These are phyloP conservation scores for Telopea speciosissima DNA, from an alignment of 177 flowering plant species.

Conservation along the genomic window DNA sequence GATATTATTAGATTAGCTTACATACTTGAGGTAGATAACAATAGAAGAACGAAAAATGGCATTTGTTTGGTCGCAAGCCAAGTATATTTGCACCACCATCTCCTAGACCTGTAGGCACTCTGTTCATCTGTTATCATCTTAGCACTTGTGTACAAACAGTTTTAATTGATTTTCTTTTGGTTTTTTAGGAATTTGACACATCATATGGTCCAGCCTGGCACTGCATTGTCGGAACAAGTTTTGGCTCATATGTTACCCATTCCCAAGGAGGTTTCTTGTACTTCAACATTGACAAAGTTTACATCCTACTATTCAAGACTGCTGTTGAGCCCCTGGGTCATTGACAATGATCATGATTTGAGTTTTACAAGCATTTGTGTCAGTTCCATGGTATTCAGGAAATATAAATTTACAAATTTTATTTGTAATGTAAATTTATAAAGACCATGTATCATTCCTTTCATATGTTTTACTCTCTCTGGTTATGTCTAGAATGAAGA, in stretches of 20 bases:
- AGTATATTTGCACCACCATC: no score
- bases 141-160: not conserved
- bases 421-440: slow-evolving; percentile 7
- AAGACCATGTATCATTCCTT: not conserved
- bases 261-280: slow-evolving; percentile 85
- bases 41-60: no score
- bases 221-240: slow-evolving; percentile 92
- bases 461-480: not conserved
- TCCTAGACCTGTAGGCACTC: no score
- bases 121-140: no score
- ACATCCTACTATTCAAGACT: slow-evolving; percentile 92
- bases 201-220: slow-evolving; percentile 94
- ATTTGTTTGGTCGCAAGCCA: no score
- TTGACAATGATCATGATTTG: slow-evolving; percentile 13
- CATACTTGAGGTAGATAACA: no score
- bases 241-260: slow-evolving; percentile 96
- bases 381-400: slow-evolving; percentile 3
- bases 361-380: slow-evolving; percentile 1
- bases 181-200: slow-evolving; percentile 70
- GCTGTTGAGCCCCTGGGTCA: slow-evolving; percentile 75
- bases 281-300: slow-evolving; percentile 87
- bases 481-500: no score
- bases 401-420: no score
- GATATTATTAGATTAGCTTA: no score
- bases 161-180: slow-evolving; percentile 3